Base-by-base conservation (phyloP, 768 basidiomycete genomes). In the Pisolithus orientalis region DNA sequence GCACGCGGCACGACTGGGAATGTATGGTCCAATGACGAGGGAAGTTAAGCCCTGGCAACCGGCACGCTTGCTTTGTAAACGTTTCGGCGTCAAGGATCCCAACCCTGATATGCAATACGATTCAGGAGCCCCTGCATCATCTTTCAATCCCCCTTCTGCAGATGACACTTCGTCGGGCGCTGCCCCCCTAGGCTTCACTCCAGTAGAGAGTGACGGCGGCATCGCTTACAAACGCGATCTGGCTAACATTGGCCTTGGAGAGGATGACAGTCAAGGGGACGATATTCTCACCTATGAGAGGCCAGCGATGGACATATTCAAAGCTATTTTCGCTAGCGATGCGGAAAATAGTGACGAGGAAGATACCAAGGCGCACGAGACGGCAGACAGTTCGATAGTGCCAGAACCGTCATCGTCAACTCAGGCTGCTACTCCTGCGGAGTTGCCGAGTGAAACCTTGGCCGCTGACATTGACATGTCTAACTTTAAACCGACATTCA, bases 281-380 rank as follows among this genome's bases (percentile, higher is more conserved):
- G 93, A 94, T 62, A 93, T 84, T 6, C 73, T 97, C 57, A 94
- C 89, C 0, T 94, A 97, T 66, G 76, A 89, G 59, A 79, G 88
- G 38, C 95, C 96, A 2, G 73, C 84, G 6, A 90, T 93, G 79
- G 88, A 93, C 62, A 83, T 98, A 42, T 99, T 98, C 77, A 96
- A 95, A 65, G 94, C 95, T 3, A 97, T 99, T 54, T 99, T 99
- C 65, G 94, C 93, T 10, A 93, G 90, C 68, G 91, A 92, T 54
- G 90, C 92, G 43, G 93, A 95, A 61, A 89, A 90, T 34, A 85
- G 83, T 16, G 88, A 84, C 8, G 84, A 84, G 2, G 90, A 92
- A 4, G 68, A 47, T 44, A 58, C 50, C 60, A 66, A 65, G 28
- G 60, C 43, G 13, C 56, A 44, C 32, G 54, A 53, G 4, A 49